Base-by-base conservation (phyloP, 176 grass and related monocot genomes). In the Triticum urartu region DNA sequence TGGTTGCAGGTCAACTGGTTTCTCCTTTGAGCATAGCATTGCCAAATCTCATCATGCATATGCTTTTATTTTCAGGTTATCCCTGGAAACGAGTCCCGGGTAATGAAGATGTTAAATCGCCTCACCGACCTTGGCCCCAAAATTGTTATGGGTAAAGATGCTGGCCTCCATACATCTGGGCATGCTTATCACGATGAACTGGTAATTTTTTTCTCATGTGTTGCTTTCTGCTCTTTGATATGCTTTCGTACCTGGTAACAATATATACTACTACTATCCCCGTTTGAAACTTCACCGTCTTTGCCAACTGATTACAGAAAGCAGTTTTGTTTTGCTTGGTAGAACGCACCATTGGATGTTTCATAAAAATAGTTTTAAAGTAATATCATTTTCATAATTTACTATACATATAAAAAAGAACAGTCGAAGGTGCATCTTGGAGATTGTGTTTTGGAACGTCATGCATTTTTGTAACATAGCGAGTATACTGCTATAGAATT, bases 61-160 rank as follows among this genome's bases (percentile, higher is more conserved):
- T 76, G 58, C 8, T 76, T 66, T 60, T 71, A 17, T 69, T 87
- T 89, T 24, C 64, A 98, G 97, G 97, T 99, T 75, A 99, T 99
- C 84, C 97, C 97, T 87, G 97, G 97, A 88, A 99, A 96, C 43
- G 97, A 99, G 72, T 94, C 92, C 4, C 86, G 97, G 66, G 97
- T 99, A 71, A 99, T 99, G 94, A 99, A 99, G 85, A 99, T 99
- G 97, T 86, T 99, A 82, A 99, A 99, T 78, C 94, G 94, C 26
- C 79, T 99, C 85, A 58, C 92, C 80, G 97, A 99, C 36, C 92
- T 96, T 84, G 97, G 94, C 21, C 94, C 97, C 60, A 96, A 84
- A 78, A 96, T 99, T 83, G 21, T 99, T 71, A 96, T 99, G 97
- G 97, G 97, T 32, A 99, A 94, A 94, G 90, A 99, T 92, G 75